Evolutionary conservation across 306 rosid species (phyloP), one percentile per base, ranked within the genome.

Genomic region (Inga laurina): DNA sequence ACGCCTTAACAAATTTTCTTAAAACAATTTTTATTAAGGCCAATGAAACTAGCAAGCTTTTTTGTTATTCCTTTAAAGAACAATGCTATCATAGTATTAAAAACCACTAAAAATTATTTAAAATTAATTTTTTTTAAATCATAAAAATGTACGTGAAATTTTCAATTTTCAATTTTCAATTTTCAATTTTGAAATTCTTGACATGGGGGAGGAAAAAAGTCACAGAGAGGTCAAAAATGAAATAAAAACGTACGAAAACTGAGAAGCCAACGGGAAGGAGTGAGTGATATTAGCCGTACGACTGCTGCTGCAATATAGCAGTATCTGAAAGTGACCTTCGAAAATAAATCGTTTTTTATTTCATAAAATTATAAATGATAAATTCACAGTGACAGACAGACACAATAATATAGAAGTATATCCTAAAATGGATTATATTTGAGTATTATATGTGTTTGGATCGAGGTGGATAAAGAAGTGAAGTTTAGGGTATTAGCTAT

Each of bases 241-340:
- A 57, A 41, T 10, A 0, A 43, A n/a, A 80, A 85, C 14, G 92
- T 93, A 90, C 89, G 91, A 83, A 84, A 88, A 74, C 65, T 64
- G 84, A 61, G 86, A 86, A 87, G 83, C 97, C 92, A 91, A 90
- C 87, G 81, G 85, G 27, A 52, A 18, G 18, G 59, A 4, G 59
- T 52, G 22, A 52, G 22, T 18, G 19, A 52, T 52, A 18, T 4
- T 52, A 18, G 22, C 59, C 59, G 59, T 52, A 18, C 59, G 59
- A 52, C 59, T 18, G 5, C 59, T 52, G 59, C 18, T 52, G 16
- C 10, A 0, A 57, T 49, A 14, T 57, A 57, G 64, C 64, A 57
- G 64, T 11, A 57, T 27, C 4, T 57, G 27, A 57, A 21, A 78
- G 82, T 80, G 88, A 90, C 89, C 91, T 84, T 75, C 72, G 35